These are phyloP conservation scores for Debaryomyces udenii DNA, from an alignment of 1,139 yeast genomes.

Conservation along the genomic window DNA sequence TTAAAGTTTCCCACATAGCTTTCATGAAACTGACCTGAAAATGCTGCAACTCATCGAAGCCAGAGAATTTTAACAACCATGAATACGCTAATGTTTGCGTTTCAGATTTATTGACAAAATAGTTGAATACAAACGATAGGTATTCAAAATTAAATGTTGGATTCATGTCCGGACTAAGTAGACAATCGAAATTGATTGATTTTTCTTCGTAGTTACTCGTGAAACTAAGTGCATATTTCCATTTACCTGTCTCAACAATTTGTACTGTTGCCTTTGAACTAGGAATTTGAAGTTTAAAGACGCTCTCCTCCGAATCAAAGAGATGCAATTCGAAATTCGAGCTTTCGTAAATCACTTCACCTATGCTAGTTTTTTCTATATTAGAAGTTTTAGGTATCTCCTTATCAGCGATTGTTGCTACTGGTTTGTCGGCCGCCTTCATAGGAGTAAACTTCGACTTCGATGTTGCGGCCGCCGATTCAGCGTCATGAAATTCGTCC, in stretches of 20 bases:
- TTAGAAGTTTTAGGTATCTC: neutral
- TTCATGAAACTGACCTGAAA: conserved; percentile 59
- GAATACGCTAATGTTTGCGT: conserved; percentile 47
- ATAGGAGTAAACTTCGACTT: conserved; percentile 9
- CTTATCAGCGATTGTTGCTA: neutral
- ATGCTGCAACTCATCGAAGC: conserved; percentile 38
- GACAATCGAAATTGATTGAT: conserved; percentile 40
- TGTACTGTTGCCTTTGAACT: conserved; percentile 20
- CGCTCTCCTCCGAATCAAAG: conserved; percentile 57
- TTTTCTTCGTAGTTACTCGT: conserved; percentile 15
- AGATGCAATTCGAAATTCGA: conserved; percentile 42
- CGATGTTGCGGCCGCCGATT: conserved; percentile 5
- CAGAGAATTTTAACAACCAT: conserved; percentile 61
- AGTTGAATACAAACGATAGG: conserved; percentile 67
- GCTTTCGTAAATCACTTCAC: conserved; percentile 14
- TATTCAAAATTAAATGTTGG: conserved; percentile 67
- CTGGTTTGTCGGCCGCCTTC: neutral
- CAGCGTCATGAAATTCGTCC: conserved; percentile 23
- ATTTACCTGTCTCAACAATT: conserved; percentile 53
- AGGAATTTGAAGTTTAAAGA: conserved; percentile 48
- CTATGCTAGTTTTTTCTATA: neutral
- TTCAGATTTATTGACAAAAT: conserved; percentile 24
- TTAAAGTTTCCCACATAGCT: conserved; percentile 64
- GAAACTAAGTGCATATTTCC: conserved; percentile 57
- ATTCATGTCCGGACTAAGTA: conserved; percentile 53